A percentile compares a stretch with the other conserved stretches of the same genome.
phyloP scores from a whole-genome alignment of 306 rosid genomes.

The Chamaecrista fasciculata region DNA sequence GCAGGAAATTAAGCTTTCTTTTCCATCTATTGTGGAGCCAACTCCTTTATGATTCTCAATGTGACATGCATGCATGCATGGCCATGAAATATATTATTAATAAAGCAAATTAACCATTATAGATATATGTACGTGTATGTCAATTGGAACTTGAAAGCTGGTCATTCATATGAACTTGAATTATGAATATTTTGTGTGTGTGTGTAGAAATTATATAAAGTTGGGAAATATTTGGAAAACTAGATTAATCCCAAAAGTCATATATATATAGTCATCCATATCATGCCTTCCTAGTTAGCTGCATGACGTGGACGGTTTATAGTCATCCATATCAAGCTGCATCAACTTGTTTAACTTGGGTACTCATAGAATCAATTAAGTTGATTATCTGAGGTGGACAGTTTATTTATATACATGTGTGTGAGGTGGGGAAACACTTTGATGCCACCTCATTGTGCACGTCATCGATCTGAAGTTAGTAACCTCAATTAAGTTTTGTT shows the following conservation, averaged over 20 bases:
- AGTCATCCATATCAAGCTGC: conserved; percentile 27
- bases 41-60: conserved; percentile 23
- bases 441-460: conserved; percentile 12
- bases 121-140: no score
- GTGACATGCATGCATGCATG: conserved; percentile 13
- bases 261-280: no score
- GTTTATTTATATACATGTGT: no score
- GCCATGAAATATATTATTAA: no score
- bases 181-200: no score
- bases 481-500: not conserved
- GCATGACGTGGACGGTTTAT: no score
- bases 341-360: conserved; percentile 17
- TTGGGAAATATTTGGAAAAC: no score
- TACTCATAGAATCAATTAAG: conserved; percentile 18
- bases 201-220: no score
- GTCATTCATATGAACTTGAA: no score
- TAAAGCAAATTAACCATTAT: no score
- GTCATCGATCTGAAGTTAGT: conserved; percentile 20
- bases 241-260: conserved; percentile 32
- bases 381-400: conserved; percentile 29
- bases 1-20: no score
- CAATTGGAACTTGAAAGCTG: conserved; percentile 28
- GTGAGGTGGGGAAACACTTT: not conserved
- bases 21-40: conserved; percentile 48
- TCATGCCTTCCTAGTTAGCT: no score